A percentile compares a stretch with the other conserved stretches of the same genome.
phyloP scores from a whole-genome alignment of 2,329 filamentous ascomycete species.

The Hypoxylon sp. region DNA sequence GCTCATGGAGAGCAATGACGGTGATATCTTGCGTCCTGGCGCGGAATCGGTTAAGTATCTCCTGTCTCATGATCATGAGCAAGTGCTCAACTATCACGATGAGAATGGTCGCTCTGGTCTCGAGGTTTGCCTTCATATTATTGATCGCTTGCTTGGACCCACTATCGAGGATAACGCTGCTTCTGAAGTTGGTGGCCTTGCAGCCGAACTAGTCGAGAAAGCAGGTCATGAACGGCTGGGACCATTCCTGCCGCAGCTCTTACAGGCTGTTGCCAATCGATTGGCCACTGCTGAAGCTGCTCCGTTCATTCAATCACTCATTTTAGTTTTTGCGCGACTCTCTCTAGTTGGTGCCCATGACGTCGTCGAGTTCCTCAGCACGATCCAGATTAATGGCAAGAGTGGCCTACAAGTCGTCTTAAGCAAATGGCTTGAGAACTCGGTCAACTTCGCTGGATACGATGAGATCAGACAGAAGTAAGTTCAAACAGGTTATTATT shows the following conservation, averaged over 20 bases:
- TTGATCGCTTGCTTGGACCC: constrained; percentile 89
- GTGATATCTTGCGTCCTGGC: constrained; percentile 87
- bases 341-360: constrained; percentile 88
- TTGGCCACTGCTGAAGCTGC: constrained; percentile 87
- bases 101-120: constrained; percentile 84
- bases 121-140: constrained; percentile 90
- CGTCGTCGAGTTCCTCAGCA: constrained; percentile 91
- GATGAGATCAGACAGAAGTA: constrained; percentile 98
- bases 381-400: constrained; percentile 83
- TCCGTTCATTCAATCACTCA: constrained; percentile 94
- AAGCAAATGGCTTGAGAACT: constrained; percentile 97
- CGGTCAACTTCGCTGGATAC: constrained; percentile 96
- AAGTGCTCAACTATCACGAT: constrained; percentile 90
- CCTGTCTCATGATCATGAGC: constrained; percentile 88
- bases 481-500: constrained; percentile 54
- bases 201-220: constrained; percentile 95
- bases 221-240: constrained; percentile 92
- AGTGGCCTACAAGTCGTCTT: constrained; percentile 92
- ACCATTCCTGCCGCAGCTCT: constrained; percentile 88
- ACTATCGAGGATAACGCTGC: constrained; percentile 92
- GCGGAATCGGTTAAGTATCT: constrained; percentile 91
- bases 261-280: constrained; percentile 89
- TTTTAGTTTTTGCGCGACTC: constrained; percentile 92
- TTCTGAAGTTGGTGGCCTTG: constrained; percentile 94
- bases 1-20: constrained; percentile 86